Percentiles rank a stretch among this genome's conserved stretches.
phyloP scores from a whole-genome alignment of 202 grass and related monocot genomes.

The Zizania palustris region DNA sequence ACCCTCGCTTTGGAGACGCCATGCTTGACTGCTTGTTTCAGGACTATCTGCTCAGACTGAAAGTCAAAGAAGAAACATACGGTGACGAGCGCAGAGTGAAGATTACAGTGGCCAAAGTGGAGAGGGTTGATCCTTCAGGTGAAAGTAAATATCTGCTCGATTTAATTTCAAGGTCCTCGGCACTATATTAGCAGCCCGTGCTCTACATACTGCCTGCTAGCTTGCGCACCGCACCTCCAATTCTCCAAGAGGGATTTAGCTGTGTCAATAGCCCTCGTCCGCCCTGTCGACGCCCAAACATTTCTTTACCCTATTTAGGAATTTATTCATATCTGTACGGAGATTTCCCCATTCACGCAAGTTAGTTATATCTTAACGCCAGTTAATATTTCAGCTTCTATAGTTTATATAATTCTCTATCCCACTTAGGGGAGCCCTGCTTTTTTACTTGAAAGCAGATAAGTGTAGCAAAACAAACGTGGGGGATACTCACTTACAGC shows the following conservation, averaged over 20 bases:
- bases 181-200: conserved; percentile 24
- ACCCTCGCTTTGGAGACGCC: conserved; percentile 57
- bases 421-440: no score
- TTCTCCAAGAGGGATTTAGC: not conserved
- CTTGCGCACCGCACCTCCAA: not conserved
- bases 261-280: conserved; percentile 7
- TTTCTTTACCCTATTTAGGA: not conserved
- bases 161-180: conserved; percentile 41
- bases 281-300: not conserved
- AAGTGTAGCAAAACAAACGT: no score
- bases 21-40: conserved; percentile 60
- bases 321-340: conserved; percentile 7
- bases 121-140: conserved; percentile 62
- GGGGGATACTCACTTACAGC: no score
- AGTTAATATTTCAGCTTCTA: not conserved
- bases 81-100: conserved; percentile 81
- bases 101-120: conserved; percentile 66
- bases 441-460: no score
- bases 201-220: not conserved
- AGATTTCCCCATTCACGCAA: conserved; percentile 8
- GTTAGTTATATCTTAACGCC: not conserved
- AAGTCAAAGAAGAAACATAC: conserved; percentile 85
- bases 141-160: conserved; percentile 82
- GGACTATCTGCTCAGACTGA: conserved; percentile 71
- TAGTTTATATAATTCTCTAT: no score